Base-by-base conservation (phyloP, 129 eudicot species). In the Flaveria linearis region DNA sequence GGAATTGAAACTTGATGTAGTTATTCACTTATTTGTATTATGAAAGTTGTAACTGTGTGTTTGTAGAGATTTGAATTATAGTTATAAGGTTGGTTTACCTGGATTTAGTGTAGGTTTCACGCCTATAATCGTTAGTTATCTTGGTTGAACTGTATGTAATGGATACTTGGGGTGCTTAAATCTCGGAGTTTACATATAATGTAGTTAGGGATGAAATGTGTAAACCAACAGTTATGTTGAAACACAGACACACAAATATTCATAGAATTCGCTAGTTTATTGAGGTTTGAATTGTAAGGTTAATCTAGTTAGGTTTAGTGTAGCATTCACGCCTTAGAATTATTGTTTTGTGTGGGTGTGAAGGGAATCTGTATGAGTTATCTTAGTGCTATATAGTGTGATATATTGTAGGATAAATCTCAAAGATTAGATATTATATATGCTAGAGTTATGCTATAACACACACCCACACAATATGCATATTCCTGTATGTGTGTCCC, bases 301-400 rank as follows among this genome's bases (percentile, higher is more conserved):
- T 17, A 76, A 36, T 50, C 14, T 64, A n/a, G 9, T 14, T 39
- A 39, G 74, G 64, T 53, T 77, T 58, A 77, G 42, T 63, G n/a
- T 68, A 77, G 75, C 49, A 42, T 42, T 53, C 58, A 67, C 68
- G 74, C 74, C 15, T 17, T 67, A 53, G 18, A 51, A 20, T 36
- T 18, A 10, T 15, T 60, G 10, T 17, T 10, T 42, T n/a, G 1
- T 20, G 18, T 72, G 41, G 41, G 13, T 36, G 49, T 45, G 49
- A 45, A 45, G 10, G 12, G 13, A 45, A 10, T 45, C 49, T 8
- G 49, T 10, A 1, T 55, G 28, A 55, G 62, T 55, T 18, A 55
- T 55, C 25, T 55, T 55, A 45, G 12, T 61, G 10, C 22, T 58
- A 23, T 51, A 51, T n/a, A 51, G 0, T 51, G 56, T 51, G 6